A percentile compares a stretch with the other conserved stretches of the same genome.
phyloP scores from a whole-genome alignment of 441 rosid species.

The Gossypium trilobum region DNA sequence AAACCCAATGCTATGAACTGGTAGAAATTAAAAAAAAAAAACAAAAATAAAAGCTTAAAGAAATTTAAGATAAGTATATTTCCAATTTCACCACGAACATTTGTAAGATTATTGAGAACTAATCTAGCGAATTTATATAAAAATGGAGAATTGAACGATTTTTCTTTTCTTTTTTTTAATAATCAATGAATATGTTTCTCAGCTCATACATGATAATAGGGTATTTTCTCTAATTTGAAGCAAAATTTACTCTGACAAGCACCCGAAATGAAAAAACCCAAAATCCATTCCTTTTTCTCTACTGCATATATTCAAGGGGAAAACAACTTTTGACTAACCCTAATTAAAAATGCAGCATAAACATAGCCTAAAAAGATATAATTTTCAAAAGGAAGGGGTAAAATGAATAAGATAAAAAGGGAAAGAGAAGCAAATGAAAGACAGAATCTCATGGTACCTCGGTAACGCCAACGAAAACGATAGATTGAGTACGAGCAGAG shows the following conservation, averaged over 20 bases:
- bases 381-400: background rate
- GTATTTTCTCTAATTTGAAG: background rate
- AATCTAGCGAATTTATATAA: background rate
- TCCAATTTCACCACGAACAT: background rate
- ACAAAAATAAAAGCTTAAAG: background rate
- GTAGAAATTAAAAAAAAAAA: background rate
- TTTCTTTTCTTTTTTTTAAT: background rate
- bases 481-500: slow-evolving; percentile 21
- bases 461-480: slow-evolving; percentile 35
- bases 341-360: background rate
- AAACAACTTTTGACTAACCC: background rate
- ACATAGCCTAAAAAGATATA: background rate
- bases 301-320: background rate
- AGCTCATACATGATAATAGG: background rate
- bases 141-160: background rate
- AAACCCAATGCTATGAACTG: background rate
- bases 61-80: background rate
- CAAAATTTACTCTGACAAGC: background rate
- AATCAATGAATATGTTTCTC: background rate
- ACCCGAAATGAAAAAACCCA: background rate
- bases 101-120: background rate
- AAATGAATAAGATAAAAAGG: background rate
- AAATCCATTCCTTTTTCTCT: background rate
- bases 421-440: background rate
- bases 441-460: slow-evolving; percentile 41